phyloP scores from a whole-genome alignment of 331 rosid species.

The Acacia concinna region DNA sequence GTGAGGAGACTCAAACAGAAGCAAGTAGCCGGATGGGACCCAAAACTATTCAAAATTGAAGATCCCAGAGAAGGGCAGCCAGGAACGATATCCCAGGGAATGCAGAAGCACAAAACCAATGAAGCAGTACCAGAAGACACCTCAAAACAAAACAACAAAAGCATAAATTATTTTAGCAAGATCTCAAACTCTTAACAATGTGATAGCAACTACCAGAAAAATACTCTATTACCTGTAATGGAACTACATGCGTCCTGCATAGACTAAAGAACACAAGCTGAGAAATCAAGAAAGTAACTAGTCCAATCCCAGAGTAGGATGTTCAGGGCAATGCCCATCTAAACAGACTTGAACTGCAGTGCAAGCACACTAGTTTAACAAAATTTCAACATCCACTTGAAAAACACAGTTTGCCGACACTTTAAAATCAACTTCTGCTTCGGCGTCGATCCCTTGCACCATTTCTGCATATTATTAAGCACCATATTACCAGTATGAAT shows the following conservation, averaged over 20 bases:
- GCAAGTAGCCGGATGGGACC: constrained; percentile 59
- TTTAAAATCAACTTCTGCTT: constrained; percentile 74
- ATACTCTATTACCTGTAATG: constrained; percentile 38
- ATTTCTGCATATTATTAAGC: constrained; percentile 57
- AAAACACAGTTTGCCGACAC: constrained; percentile 32
- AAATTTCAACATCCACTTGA: constrained; percentile 54
- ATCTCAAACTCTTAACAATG: constrained; percentile 49
- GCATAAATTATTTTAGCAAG: constrained; percentile 50
- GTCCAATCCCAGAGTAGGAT: constrained; percentile 67
- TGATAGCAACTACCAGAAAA: constrained; percentile 41
- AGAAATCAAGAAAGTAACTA: constrained; percentile 57
- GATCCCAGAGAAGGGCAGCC: constrained; percentile 62
- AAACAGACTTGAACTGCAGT: constrained; percentile 58
- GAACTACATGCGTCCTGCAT: constrained; percentile 50
- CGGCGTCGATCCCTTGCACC: constrained; percentile 87
- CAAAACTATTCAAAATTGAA: constrained; percentile 67
- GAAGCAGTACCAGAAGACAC: constrained; percentile 79
- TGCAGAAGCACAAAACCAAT: constrained; percentile 61
- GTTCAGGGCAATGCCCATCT: constrained; percentile 71
- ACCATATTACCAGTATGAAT: constrained; percentile 19
- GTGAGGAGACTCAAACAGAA: constrained; percentile 53
- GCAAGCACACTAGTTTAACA: constrained; percentile 62
- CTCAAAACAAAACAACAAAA: constrained; percentile 49
- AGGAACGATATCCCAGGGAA: constrained; percentile 52
- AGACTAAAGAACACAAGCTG: constrained; percentile 45